Evolutionary conservation across 1,284 basidiomycete genomes (phyloP).

Genomic region (Kwoniella shivajii): DNA sequence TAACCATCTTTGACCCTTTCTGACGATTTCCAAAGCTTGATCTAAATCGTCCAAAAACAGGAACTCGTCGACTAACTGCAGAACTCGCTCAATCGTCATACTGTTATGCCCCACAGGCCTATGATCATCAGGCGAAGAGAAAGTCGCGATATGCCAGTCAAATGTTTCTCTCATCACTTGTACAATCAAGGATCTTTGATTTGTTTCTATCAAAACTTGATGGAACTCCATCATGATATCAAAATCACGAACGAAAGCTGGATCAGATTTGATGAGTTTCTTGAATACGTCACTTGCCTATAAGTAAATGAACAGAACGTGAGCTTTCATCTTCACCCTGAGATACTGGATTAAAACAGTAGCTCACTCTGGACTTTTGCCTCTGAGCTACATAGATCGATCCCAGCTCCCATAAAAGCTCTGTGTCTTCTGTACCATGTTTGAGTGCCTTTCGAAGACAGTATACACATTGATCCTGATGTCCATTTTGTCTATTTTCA

Average conservation of each 20-base stretch:
- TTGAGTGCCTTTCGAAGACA: conserved; percentile 84
- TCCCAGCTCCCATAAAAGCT: conserved; percentile 88
- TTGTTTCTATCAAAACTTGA: conserved; percentile 71
- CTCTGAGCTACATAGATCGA: conserved; percentile 75
- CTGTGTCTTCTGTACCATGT: conserved; percentile 76
- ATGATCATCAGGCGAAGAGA: conserved; percentile 29
- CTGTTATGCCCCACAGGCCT: conserved; percentile 21
- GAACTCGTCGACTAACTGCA: conserved; percentile 81
- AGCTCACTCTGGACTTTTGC: conserved; percentile 64
- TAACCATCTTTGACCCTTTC: conserved; percentile 81
- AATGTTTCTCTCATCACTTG: conserved; percentile 68
- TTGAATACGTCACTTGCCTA: conserved; percentile 76
- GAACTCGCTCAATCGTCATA: conserved; percentile 56
- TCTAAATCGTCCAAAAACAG: conserved; percentile 71
- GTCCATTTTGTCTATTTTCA: conserved; percentile 16
- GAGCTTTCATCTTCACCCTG: background rate
- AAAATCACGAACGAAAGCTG: conserved; percentile 76
- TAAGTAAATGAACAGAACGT: background rate
- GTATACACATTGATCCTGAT: conserved; percentile 78
- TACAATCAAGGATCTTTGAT: conserved; percentile 67
- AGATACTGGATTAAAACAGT: background rate
- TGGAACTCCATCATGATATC: conserved; percentile 78
- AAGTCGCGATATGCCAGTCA: conserved; percentile 56
- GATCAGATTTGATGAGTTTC: conserved; percentile 63
- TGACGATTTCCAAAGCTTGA: conserved; percentile 69